Conservation (phyloP, 805 yeast genomes). For the Ogataea corticis region DNA sequence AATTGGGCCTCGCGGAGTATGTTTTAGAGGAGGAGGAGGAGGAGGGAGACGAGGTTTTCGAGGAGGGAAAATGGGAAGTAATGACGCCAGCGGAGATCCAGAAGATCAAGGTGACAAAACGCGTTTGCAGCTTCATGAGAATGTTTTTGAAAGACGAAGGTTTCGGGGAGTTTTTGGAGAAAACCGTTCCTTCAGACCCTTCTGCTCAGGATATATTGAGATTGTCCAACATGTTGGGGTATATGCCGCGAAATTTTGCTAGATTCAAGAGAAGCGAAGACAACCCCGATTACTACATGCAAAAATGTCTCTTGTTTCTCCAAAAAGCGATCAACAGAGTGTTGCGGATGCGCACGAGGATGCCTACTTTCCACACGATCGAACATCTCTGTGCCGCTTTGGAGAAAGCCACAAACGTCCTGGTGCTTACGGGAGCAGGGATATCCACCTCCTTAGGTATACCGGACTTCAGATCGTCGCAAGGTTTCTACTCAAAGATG, state of each 20-base stretch:
- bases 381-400: conserved; percentile 59
- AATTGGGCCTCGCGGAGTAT: conserved; percentile 10
- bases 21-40: conserved; percentile 3
- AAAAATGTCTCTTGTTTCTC: conserved; percentile 46
- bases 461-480: conserved; percentile 89
- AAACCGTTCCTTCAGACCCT: conserved; percentile 62
- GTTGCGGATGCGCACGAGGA: conserved; percentile 51
- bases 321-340: conserved; percentile 69
- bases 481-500: conserved; percentile 77
- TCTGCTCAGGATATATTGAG: conserved; percentile 55
- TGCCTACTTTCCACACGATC: conserved; percentile 54
- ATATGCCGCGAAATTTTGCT: conserved; percentile 25
- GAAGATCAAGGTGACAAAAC: conserved; percentile 37
- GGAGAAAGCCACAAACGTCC: conserved; percentile 53
- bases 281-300: conserved; percentile 19
- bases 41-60: conserved; percentile 7
- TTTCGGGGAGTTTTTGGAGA: conserved; percentile 49
- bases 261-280: conserved; percentile 13
- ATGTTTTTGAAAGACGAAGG: conserved; percentile 62
- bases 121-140: conserved; percentile 47
- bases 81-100: conserved; percentile 22
- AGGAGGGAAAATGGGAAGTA: conserved; percentile 15
- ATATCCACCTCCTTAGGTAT: conserved; percentile 87
- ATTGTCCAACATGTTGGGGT: conserved; percentile 67
- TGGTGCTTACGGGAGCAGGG: conserved; percentile 91